phyloP scores from a whole-genome alignment of 768 basidiomycete species.

The Leccinum sublutescens region DNA sequence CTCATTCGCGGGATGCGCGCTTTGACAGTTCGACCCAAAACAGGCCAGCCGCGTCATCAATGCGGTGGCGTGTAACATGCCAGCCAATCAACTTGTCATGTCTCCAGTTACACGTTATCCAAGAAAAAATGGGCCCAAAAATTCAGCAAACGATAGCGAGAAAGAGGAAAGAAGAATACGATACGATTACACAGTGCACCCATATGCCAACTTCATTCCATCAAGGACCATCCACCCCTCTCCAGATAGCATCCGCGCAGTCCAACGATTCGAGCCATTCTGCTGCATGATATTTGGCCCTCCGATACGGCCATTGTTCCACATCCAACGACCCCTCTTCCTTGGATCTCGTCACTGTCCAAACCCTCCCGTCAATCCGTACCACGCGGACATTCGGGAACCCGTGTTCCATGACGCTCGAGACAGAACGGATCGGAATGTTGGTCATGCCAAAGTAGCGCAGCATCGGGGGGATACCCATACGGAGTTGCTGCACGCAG shows the following conservation, averaged over 20 bases:
- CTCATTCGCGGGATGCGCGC: neutral
- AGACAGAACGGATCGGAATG: slow-evolving; percentile 40
- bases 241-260: slow-evolving; percentile 53
- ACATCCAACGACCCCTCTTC: slow-evolving; percentile 40
- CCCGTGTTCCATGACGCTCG: slow-evolving; percentile 51
- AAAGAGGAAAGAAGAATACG: neutral
- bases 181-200: neutral
- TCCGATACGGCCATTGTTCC: slow-evolving; percentile 56
- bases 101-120: neutral
- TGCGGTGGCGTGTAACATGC: neutral
- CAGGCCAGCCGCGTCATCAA: no score
- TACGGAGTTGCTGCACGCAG: slow-evolving; percentile 50
- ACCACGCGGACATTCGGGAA: slow-evolving; percentile 62
- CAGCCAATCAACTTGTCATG: neutral
- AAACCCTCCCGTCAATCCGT: slow-evolving; percentile 52
- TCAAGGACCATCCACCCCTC: slow-evolving; percentile 15
- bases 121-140: neutral
- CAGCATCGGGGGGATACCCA: slow-evolving; percentile 52
- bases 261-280: slow-evolving; percentile 69
- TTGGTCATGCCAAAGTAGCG: slow-evolving; percentile 56
- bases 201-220: neutral
- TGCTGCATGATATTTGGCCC: slow-evolving; percentile 48
- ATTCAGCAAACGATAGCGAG: neutral
- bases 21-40: no score
- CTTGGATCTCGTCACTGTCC: slow-evolving; percentile 41